A percentile compares a stretch with the other conserved stretches of the same genome.
Evolutionary conservation across 305 asterid species (phyloP).

Genomic region (Solanum hybrid): DNA sequence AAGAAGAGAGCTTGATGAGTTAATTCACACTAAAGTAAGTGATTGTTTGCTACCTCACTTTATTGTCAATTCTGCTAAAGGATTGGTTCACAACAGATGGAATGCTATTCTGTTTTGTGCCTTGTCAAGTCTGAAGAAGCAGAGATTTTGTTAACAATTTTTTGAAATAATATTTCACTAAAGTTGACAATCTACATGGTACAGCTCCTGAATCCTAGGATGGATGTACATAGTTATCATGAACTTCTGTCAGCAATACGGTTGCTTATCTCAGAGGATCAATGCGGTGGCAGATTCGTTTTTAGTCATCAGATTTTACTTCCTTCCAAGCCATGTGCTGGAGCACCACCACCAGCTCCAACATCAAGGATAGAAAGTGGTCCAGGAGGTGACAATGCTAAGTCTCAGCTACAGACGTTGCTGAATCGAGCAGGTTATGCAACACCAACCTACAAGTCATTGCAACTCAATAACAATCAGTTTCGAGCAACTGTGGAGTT

Average conservation of each 20-base stretch:
- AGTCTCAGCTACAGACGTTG: conserved; percentile 81
- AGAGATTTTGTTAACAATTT: too few species aligned
- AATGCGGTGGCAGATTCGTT: conserved; percentile 64
- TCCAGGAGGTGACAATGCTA: conserved; percentile 91
- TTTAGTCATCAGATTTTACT: conserved; percentile 42
- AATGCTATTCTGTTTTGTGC: conserved; percentile 1
- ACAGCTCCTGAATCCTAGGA: conserved; percentile 80
- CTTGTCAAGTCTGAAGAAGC: not conserved
- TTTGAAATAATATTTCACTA: not conserved
- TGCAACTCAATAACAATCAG: conserved; percentile 49
- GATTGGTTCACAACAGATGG: not conserved
- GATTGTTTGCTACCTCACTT: not conserved
- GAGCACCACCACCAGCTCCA: conserved; percentile 24
- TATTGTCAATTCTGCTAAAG: not conserved
- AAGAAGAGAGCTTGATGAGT: conserved; percentile 69
- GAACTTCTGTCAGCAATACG: conserved; percentile 73
- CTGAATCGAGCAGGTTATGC: conserved; percentile 79
- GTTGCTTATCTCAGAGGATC: conserved; percentile 64
- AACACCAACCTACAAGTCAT: conserved; percentile 59
- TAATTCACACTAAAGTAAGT: conserved; percentile 74
- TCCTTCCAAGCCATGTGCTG: conserved; percentile 28
- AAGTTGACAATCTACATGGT: not conserved
- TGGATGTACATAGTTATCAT: conserved; percentile 64
- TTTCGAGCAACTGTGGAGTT: conserved; percentile 60
- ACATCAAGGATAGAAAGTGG: conserved; percentile 45